phyloP scores from a whole-genome alignment of 2,329 filamentous ascomycete genomes.

The Diaporthe caulivora region DNA sequence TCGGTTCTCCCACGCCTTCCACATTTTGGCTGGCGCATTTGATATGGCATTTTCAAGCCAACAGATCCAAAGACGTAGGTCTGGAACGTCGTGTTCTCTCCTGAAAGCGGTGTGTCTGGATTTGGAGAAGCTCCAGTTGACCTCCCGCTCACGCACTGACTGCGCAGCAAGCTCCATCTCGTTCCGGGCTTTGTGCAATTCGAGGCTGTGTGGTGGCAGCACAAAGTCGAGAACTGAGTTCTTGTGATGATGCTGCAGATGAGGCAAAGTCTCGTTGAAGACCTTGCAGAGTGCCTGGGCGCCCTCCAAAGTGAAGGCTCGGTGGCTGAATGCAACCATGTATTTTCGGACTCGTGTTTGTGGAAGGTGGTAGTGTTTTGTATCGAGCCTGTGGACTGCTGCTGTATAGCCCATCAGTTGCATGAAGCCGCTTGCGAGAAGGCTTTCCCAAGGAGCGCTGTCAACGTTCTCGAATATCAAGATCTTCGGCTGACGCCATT shows the following conservation, averaged over 20 bases:
- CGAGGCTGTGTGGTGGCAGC: constrained; percentile 64
- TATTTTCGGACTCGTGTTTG: constrained; percentile 76
- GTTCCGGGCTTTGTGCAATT: constrained; percentile 63
- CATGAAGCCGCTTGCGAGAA: constrained; percentile 56
- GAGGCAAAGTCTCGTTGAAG: constrained; percentile 61
- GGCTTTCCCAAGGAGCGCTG: constrained; percentile 68
- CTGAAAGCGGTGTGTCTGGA: constrained; percentile 65
- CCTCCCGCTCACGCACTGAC: constrained; percentile 47
- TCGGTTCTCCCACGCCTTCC: constrained; percentile 60
- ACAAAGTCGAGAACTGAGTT: constrained; percentile 73
- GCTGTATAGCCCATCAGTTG: constrained; percentile 67
- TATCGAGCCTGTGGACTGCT: constrained; percentile 66
- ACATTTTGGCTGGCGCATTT: constrained; percentile 43
- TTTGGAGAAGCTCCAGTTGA: constrained; percentile 69
- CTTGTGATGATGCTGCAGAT: constrained; percentile 69
- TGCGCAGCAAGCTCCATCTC: constrained; percentile 55
- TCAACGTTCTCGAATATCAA: constrained; percentile 81
- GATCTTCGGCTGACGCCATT: constrained; percentile 67
- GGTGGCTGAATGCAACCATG: constrained; percentile 65
- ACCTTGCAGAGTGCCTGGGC: constrained; percentile 45
- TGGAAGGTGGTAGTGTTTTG: constrained; percentile 79
- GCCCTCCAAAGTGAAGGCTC: constrained; percentile 46
- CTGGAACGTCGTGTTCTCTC: constrained; percentile 61
- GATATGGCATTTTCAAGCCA: constrained; percentile 31
- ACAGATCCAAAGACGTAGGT: constrained; percentile 47